These are phyloP conservation scores for Sclerotinia glacialis DNA, from an alignment of 2,329 filamentous ascomycete genomes.

Conservation along the genomic window DNA sequence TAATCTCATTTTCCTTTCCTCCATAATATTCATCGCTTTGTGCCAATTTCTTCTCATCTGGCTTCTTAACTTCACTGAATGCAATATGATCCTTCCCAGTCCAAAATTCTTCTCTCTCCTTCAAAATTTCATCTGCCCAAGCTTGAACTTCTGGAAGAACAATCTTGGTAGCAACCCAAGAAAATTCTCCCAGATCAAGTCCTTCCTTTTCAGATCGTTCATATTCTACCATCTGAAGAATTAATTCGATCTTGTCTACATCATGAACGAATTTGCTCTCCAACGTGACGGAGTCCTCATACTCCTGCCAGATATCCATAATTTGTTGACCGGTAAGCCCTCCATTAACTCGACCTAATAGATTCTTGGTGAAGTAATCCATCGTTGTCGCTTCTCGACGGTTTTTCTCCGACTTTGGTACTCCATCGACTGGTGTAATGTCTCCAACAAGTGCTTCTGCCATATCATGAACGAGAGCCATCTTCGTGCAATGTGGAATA, in stretches of 20 bases:
- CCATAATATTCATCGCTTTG: constrained; percentile 28
- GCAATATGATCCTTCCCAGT: constrained; percentile 34
- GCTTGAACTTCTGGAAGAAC: constrained; percentile 71
- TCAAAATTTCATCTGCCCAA: constrained; percentile 75
- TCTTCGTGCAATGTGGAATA: constrained; percentile 80
- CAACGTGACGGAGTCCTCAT: constrained; percentile 80
- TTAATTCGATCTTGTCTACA: constrained; percentile 92
- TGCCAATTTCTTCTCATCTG: constrained; percentile 8
- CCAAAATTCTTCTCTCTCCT: constrained; percentile 76
- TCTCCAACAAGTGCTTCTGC: constrained; percentile 92
- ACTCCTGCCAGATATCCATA: constrained; percentile 85
- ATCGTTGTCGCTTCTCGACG: constrained; percentile 84
- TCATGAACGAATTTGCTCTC: constrained; percentile 93
- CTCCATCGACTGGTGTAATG: constrained; percentile 87
- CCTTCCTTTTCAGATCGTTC: constrained; percentile 62
- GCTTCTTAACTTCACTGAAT: neutral
- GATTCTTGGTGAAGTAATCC: constrained; percentile 72
- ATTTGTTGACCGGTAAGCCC: constrained; percentile 69
- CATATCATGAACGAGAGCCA: constrained; percentile 98
- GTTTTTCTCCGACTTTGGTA: constrained; percentile 84
- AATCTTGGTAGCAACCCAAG: constrained; percentile 71
- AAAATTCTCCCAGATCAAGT: constrained; percentile 82
- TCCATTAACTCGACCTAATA: constrained; percentile 74
- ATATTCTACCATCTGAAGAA: constrained; percentile 96
- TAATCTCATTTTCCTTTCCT: neutral